Evolutionary conservation across 2,329 filamentous ascomycete species (phyloP), one percentile per base, ranked within the genome.

Genomic region (Aspergillus glaucus): DNA sequence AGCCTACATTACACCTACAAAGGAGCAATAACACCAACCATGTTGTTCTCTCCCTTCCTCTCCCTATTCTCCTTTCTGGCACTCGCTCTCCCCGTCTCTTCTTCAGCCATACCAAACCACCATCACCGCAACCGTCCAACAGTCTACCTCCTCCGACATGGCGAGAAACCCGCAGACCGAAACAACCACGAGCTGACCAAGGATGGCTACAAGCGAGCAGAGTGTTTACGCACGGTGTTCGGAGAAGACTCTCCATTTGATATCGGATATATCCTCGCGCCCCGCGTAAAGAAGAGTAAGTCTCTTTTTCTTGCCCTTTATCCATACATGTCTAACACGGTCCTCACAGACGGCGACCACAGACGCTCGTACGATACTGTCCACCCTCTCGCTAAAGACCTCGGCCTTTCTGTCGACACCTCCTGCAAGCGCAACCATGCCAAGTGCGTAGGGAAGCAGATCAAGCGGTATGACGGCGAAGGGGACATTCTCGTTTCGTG

Each of bases 81-180:
- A 14, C 24, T 43, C 47, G 17, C 47, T 6, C 26, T 40, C 15
- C 10, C 17, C 37, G 48, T 22, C 19, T 40, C 44, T 2, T 48
- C 43, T 14, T 55, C 52, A 14, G 49, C 51, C 14, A 30, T 30
- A 30, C 10, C 26, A 30, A 30, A 12, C 10, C 10, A 30, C 9
- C 10, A 30, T 12, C 15, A 22, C 2, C 26, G 8, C 7, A 10
- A 26, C 14, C 48, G 46, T 1, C 58, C 63, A 15, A 63, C 53
- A 6, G 54, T 65, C 15, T 65, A 60, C 30, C 50, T 66, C 15
- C 62, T 66, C 43, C 62, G 63, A 8, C 63, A 66, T 43, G 63
- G 59, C 30, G 63, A 66, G 45, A 65, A 65, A 28, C 52, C 63
- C 5, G 44, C 17, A 2, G 43, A 63, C 30, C 52, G 53, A 6